phyloP scores from a whole-genome alignment of 768 basidiomycete species.

The Rubroboletus pulcherrimus region DNA sequence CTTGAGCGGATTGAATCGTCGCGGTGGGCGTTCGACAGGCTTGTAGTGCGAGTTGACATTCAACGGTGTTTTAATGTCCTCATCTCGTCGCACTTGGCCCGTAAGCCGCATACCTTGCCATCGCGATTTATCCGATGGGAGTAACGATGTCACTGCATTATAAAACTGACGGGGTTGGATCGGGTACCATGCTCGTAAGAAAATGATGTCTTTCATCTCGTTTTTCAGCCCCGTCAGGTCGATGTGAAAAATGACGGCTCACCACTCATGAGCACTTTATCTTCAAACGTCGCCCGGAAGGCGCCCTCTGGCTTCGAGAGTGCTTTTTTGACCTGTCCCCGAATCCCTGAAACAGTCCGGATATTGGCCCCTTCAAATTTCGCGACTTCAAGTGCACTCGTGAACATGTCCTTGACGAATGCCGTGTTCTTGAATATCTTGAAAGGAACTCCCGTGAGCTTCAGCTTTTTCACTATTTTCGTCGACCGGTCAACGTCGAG shows the following conservation, averaged over 20 bases:
- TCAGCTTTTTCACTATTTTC: slow-evolving; percentile 98
- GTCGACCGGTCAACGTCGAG: slow-evolving; percentile 88
- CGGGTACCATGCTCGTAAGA: slow-evolving; percentile 95
- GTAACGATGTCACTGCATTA: slow-evolving; percentile 90
- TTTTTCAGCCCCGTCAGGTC: not conserved
- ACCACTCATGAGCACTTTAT: slow-evolving; percentile 96
- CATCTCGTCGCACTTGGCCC: slow-evolving; percentile 85
- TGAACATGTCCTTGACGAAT: slow-evolving; percentile 98
- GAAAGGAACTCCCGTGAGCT: slow-evolving; percentile 90
- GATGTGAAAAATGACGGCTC: slow-evolving; percentile 29
- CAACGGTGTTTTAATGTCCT: slow-evolving; percentile 77
- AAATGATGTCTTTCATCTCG: slow-evolving; percentile 70
- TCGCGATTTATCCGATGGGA: slow-evolving; percentile 72
- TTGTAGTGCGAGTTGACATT: slow-evolving; percentile 88
- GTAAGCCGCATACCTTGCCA: slow-evolving; percentile 98
- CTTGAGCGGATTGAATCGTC: slow-evolving; percentile 88
- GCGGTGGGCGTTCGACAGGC: slow-evolving; percentile 67
- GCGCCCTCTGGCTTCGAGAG: slow-evolving; percentile 92
- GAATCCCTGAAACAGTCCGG: slow-evolving; percentile 89
- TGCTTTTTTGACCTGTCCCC: slow-evolving; percentile 97
- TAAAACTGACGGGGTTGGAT: slow-evolving; percentile 94
- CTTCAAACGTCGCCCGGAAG: slow-evolving; percentile 96
- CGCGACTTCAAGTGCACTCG: slow-evolving; percentile 86
- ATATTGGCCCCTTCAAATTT: slow-evolving; percentile 99
- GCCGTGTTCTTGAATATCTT: slow-evolving; percentile 99